phyloP scores from a whole-genome alignment of 2,329 filamentous ascomycete genomes.

The Penicillium sp. region DNA sequence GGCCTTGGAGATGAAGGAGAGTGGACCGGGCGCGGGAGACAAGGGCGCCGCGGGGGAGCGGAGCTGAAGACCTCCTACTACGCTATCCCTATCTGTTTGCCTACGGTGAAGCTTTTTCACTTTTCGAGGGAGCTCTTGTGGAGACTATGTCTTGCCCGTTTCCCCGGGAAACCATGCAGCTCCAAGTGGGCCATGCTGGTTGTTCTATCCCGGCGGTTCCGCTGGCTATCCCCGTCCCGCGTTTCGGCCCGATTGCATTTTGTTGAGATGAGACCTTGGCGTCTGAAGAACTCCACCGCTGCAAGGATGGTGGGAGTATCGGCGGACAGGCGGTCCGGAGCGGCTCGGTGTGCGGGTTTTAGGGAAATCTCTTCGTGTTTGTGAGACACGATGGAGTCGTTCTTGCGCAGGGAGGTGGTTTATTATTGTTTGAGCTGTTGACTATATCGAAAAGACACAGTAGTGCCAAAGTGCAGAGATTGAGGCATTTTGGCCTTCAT shows the following conservation, averaged over 20 bases:
- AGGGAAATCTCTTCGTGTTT: conserved; percentile 3
- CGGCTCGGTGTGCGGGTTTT: neutral
- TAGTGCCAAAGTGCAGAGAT: neutral
- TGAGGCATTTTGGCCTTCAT: neutral
- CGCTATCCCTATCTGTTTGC: neutral
- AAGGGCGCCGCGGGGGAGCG: conserved; percentile 15
- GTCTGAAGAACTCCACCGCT: conserved; percentile 10
- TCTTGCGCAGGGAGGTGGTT: neutral
- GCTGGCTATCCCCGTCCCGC: conserved; percentile 1
- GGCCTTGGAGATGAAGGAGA: conserved; percentile 34
- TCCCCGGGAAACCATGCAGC: neutral
- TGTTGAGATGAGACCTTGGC: conserved; percentile 5
- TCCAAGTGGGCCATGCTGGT: conserved; percentile 5
- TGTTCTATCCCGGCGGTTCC: neutral
- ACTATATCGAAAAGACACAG: neutral
- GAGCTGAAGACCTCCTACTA: conserved; percentile 19
- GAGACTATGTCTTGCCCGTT: neutral
- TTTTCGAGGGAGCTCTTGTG: neutral
- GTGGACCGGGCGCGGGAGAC: conserved; percentile 2
- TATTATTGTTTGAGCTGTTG: neutral
- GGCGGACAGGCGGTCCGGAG: conserved; percentile 12
- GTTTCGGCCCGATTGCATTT: conserved; percentile 12
- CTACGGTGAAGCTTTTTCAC: neutral
- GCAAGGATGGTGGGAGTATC: conserved; percentile 17
- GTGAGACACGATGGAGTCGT: conserved; percentile 9